A percentile compares a stretch with the other conserved stretches of the same genome.
phyloP scores from a whole-genome alignment of 2,329 filamentous ascomycete genomes.

The Ophiostoma australiae region DNA sequence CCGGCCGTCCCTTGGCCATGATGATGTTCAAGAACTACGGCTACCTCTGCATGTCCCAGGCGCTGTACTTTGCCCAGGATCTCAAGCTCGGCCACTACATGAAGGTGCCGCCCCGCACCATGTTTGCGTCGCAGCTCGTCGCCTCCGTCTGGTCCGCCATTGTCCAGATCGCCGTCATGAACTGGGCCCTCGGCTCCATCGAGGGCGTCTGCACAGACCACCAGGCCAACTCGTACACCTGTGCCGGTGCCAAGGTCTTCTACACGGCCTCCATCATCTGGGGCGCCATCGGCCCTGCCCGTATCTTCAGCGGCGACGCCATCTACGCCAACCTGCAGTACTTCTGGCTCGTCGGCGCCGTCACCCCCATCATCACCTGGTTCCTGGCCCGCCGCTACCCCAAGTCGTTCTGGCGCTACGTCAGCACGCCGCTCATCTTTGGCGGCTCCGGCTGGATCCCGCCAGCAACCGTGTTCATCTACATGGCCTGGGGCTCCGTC shows the following conservation, averaged over 20 bases:
- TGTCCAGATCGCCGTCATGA: slow-evolving; percentile 60
- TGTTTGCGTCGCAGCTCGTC: slow-evolving; percentile 56
- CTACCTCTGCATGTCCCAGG: slow-evolving; percentile 61
- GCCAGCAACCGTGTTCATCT: slow-evolving; percentile 66
- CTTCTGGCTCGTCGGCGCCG: slow-evolving; percentile 65
- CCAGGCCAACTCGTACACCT: slow-evolving; percentile 54
- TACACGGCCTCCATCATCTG: slow-evolving; percentile 68
- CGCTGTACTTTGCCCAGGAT: slow-evolving; percentile 59
- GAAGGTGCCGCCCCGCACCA: slow-evolving; percentile 60
- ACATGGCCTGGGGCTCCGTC: slow-evolving; percentile 64
- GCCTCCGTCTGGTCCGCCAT: slow-evolving; percentile 58
- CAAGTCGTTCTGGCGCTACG: slow-evolving; percentile 56
- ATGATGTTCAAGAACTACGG: slow-evolving; percentile 68
- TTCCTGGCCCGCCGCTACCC: slow-evolving; percentile 58
- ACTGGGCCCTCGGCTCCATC: slow-evolving; percentile 61
- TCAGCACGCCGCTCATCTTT: slow-evolving; percentile 65
- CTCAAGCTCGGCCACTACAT: slow-evolving; percentile 71
- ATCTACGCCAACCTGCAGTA: slow-evolving; percentile 62
- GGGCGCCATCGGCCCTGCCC: slow-evolving; percentile 66
- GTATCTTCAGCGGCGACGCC: slow-evolving; percentile 61
- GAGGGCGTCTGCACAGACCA: slow-evolving; percentile 53
- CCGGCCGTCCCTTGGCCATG: slow-evolving; percentile 63
- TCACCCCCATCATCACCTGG: slow-evolving; percentile 60
- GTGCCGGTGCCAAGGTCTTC: slow-evolving; percentile 51
- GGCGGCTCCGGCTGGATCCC: slow-evolving; percentile 60